These are phyloP conservation scores for Mycena venus DNA, from an alignment of 768 basidiomycete species.

Conservation along the genomic window DNA sequence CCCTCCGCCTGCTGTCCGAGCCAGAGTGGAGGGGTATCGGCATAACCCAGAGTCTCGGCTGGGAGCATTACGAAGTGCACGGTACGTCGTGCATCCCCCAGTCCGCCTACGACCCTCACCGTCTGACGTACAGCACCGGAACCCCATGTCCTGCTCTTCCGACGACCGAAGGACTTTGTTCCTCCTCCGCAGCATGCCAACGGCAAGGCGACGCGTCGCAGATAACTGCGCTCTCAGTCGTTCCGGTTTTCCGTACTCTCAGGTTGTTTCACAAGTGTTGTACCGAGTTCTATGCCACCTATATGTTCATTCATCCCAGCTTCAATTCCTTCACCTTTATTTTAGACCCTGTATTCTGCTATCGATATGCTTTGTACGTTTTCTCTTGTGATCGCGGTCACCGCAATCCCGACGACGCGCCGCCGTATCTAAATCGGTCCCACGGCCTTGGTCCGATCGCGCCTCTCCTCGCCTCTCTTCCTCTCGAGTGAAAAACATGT, in stretches of 20 bases:
- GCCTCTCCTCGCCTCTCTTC: too few species aligned
- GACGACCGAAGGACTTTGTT: conserved; percentile 80
- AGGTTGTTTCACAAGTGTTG: conserved; percentile 19
- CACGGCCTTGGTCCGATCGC: not conserved
- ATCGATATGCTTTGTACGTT: conserved; percentile 16
- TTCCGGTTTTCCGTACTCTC: not conserved
- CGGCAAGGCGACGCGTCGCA: conserved; percentile 31
- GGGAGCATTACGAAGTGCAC: conserved; percentile 99
- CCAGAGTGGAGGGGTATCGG: conserved; percentile 97
- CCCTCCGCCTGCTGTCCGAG: conserved; percentile 86
- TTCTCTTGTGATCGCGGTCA: not conserved
- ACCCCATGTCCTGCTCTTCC: conserved; percentile 94
- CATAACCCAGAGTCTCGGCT: conserved; percentile 95
- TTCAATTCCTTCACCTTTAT: not conserved
- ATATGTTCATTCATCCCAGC: conserved; percentile 16
- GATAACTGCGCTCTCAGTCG: conserved; percentile 13
- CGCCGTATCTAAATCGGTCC: not conserved
- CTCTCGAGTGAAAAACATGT: too few species aligned
- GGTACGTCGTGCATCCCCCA: conserved; percentile 59
- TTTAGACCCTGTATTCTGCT: conserved; percentile 15
- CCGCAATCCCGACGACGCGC: too few species aligned
- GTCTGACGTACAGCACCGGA: conserved; percentile 74
- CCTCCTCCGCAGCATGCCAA: conserved; percentile 62
- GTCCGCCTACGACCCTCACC: conserved; percentile 5
- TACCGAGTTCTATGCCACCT: conserved; percentile 22